Conservation (phyloP, 345 rosid genomes). For the Brassica napus region DNA sequence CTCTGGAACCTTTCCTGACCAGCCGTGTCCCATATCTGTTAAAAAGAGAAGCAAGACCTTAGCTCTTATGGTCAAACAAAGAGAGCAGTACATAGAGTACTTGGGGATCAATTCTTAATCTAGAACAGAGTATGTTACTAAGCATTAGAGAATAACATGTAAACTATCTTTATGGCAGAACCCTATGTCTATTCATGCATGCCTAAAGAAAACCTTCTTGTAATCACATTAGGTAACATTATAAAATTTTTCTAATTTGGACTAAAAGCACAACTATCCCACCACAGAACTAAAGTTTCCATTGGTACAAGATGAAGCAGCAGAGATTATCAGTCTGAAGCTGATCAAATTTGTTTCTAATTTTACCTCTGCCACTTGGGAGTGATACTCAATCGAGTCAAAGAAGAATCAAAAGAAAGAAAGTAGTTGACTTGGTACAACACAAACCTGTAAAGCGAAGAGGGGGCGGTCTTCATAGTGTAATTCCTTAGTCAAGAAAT, state of each 20-base stretch:
- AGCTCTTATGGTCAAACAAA: neutral
- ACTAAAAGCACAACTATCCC: neutral
- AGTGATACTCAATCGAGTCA: neutral
- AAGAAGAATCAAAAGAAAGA: neutral
- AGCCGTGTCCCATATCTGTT: neutral
- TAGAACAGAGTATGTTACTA: slow-evolving; percentile 13
- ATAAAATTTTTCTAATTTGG: neutral
- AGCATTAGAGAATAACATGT: neutral
- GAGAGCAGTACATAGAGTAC: too few relatives aligned
- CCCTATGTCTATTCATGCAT: neutral
- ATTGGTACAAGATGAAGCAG: neutral
- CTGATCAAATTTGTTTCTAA: neutral
- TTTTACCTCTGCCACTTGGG: neutral
- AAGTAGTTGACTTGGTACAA: neutral
- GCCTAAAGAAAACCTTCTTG: neutral
- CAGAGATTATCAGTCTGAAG: neutral
- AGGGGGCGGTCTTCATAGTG: neutral
- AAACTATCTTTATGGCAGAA: neutral
- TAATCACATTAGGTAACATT: neutral
- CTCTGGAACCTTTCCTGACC: neutral
- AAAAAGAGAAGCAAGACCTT: neutral
- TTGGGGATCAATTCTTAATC: neutral
- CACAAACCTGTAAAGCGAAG: slow-evolving; percentile 53
- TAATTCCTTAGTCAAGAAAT: neutral
- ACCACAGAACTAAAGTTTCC: neutral